These are phyloP conservation scores for sorghum (Sorghum bicolor) DNA, from an alignment of 176 grass and related monocot genomes.

Conservation along the genomic window DNA sequence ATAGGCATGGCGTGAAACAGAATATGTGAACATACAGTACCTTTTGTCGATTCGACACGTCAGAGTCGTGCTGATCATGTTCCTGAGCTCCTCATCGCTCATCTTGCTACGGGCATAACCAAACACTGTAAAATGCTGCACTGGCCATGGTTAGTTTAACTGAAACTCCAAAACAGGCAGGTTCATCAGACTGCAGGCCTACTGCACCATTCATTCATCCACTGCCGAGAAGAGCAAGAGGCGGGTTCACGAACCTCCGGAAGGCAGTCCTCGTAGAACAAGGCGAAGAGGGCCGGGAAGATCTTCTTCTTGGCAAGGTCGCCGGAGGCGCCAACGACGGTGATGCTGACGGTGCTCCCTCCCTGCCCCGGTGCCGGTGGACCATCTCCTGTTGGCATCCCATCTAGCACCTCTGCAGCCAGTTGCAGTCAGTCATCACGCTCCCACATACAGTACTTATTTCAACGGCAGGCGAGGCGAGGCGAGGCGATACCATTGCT, in stretches of 20 bases:
- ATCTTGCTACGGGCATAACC: slow-evolving; percentile 90
- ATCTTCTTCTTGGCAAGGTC: slow-evolving; percentile 98
- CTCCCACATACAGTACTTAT: neutral
- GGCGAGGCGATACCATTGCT: slow-evolving; percentile 42
- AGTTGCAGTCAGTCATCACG: neutral
- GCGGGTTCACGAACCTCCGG: slow-evolving; percentile 46
- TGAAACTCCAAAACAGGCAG: neutral
- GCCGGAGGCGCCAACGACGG: slow-evolving; percentile 91
- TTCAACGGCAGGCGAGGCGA: neutral
- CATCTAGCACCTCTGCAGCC: slow-evolving; percentile 38
- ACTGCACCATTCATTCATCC: too few relatives aligned
- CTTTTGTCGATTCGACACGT: slow-evolving; percentile 89
- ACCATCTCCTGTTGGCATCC: slow-evolving; percentile 20
- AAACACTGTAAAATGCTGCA: slow-evolving; percentile 96
- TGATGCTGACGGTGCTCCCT: slow-evolving; percentile 75
- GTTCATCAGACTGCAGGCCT: too few relatives aligned
- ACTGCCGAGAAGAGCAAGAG: neutral
- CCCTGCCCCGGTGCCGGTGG: neutral
- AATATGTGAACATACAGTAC: slow-evolving; percentile 3
- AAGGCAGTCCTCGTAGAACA: slow-evolving; percentile 85
- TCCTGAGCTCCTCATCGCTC: slow-evolving; percentile 82
- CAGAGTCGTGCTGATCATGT: slow-evolving; percentile 73
- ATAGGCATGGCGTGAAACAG: neutral
- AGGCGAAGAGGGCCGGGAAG: slow-evolving; percentile 85
- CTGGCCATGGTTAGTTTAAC: slow-evolving; percentile 16